A percentile compares a stretch with the other conserved stretches of the same genome.
Evolutionary conservation across 208 protist species (phyloP).

Genomic region (Trypanosoma boissoni): DNA sequence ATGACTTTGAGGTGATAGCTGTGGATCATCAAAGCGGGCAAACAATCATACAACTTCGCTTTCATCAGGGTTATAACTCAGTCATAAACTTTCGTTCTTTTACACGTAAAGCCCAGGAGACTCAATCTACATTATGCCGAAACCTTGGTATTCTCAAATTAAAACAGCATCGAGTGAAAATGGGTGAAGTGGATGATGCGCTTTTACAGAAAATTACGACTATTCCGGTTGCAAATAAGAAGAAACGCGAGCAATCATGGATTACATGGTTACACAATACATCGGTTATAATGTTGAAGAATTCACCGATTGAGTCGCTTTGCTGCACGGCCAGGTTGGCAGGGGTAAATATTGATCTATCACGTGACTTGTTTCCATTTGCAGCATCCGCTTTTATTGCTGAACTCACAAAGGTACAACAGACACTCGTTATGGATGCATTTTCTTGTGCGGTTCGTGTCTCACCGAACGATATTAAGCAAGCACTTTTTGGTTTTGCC

Average conservation of each 20-base stretch:
- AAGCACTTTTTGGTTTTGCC: slow-evolving; percentile 76
- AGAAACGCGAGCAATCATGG: slow-evolving; percentile 89
- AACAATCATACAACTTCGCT: slow-evolving; percentile 75
- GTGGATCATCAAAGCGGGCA: slow-evolving; percentile 62
- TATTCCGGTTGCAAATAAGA: slow-evolving; percentile 70
- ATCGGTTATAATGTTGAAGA: slow-evolving; percentile 60
- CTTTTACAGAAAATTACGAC: slow-evolving; percentile 58
- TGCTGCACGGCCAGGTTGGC: slow-evolving; percentile 46
- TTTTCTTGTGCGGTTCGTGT: slow-evolving; percentile 62
- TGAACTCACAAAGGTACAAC: slow-evolving; percentile 37
- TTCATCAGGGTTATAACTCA: slow-evolving; percentile 43
- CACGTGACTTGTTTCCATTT: slow-evolving; percentile 81
- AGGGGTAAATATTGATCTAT: slow-evolving; percentile 70
- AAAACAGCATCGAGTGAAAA: slow-evolving; percentile 57
- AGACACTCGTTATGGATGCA: slow-evolving; percentile 58
- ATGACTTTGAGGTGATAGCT: slow-evolving; percentile 60
- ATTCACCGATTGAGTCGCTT: slow-evolving; percentile 83
- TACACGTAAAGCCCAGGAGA: slow-evolving; percentile 72
- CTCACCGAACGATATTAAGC: slow-evolving; percentile 76
- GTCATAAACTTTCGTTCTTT: slow-evolving; percentile 69
- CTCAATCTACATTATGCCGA: slow-evolving; percentile 76
- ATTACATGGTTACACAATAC: slow-evolving; percentile 86
- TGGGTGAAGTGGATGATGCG: slow-evolving; percentile 36
- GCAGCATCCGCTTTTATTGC: slow-evolving; percentile 68
- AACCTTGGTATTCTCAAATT: slow-evolving; percentile 80